Base-by-base conservation (phyloP, 1,139 yeast genomes). In the Saccharomyces hybrid region DNA sequence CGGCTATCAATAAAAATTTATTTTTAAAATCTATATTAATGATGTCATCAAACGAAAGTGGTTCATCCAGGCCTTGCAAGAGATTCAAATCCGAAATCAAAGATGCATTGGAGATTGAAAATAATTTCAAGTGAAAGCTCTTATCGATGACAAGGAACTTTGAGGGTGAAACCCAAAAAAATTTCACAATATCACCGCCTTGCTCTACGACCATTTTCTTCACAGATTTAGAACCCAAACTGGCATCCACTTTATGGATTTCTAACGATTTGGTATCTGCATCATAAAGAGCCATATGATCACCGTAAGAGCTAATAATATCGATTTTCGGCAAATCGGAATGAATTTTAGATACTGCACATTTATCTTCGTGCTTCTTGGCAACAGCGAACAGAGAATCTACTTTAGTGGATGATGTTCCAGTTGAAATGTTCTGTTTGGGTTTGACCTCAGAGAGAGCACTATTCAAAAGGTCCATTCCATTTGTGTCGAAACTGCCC, bases 1-100 rank as follows among this genome's bases (percentile, higher is more conserved):
- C 50, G 5, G 50, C 53, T 8, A 54, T 11, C 25, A 54, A 29
- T 20, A 54, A 41, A 52, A 52, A 54, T 47, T 60, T 63, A 52
- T 63, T 66, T 48, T 62, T 64, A 52, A 61, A 66, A 48, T 63
- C 66, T 25, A 64, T 56, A n/a, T 55, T 54, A 4, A 46, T 54
- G 8, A 65, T 56, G 23, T 59, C 59, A 6, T 61, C 50, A 46
- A 56, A 59, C 6, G 34, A 31, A 31, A 31, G 6, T 41, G 34
- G 34, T 31, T 31, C 34, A 4, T 31, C 49, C 3, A 54, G 32
- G 3, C 48, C 50, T 23, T 47, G 34, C 34, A 31, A 3, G 4
- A 31, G 34, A 31, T 31, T 4, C 34, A 31, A 31, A 31, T 31
- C 34, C 34, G 34, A 31, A 31, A 31, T 4, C 34, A 31, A 31